Percentiles rank a stretch among this genome's conserved stretches.
Conservation (phyloP, 805 yeast genomes). For the Jamesozyma lodderae region DNA sequence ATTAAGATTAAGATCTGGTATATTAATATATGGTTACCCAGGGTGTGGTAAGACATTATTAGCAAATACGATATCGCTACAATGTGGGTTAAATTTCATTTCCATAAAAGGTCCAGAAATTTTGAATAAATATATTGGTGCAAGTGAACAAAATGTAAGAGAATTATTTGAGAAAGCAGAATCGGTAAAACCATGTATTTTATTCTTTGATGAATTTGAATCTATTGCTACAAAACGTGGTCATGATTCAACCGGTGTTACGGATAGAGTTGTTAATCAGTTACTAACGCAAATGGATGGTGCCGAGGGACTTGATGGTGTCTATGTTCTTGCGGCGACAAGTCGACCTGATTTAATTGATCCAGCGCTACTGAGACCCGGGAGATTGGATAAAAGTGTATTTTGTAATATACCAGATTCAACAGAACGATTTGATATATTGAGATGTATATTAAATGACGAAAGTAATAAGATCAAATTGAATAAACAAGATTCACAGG, state of each 20-base stretch:
- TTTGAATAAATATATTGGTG: conserved; percentile 90
- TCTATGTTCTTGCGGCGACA: conserved; percentile 92
- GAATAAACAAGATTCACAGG: conserved; percentile 30
- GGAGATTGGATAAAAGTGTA: conserved; percentile 87
- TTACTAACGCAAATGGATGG: conserved; percentile 98
- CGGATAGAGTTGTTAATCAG: conserved; percentile 95
- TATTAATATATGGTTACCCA: conserved; percentile 87
- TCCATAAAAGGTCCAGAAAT: conserved; percentile 95
- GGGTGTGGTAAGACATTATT: conserved; percentile 94
- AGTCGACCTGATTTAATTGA: conserved; percentile 93
- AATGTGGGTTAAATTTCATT: conserved; percentile 88
- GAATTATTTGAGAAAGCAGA: conserved; percentile 91
- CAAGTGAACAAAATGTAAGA: conserved; percentile 89
- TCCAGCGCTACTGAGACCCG: conserved; percentile 90
- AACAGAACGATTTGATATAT: conserved; percentile 65
- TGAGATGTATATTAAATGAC: conserved; percentile 25
- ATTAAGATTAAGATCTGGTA: conserved; percentile 78
- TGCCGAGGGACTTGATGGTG: conserved; percentile 96
- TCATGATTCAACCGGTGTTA: conserved; percentile 95
- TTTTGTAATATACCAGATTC: conserved; percentile 78
- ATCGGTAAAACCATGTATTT: conserved; percentile 86
- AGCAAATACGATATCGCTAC: conserved; percentile 89
- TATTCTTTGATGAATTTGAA: conserved; percentile 93
- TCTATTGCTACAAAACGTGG: conserved; percentile 98
- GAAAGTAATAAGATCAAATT: conserved; percentile 35